phyloP scores from a whole-genome alignment of 495 filamentous ascomycete species.

The Lophiotrema nucula region DNA sequence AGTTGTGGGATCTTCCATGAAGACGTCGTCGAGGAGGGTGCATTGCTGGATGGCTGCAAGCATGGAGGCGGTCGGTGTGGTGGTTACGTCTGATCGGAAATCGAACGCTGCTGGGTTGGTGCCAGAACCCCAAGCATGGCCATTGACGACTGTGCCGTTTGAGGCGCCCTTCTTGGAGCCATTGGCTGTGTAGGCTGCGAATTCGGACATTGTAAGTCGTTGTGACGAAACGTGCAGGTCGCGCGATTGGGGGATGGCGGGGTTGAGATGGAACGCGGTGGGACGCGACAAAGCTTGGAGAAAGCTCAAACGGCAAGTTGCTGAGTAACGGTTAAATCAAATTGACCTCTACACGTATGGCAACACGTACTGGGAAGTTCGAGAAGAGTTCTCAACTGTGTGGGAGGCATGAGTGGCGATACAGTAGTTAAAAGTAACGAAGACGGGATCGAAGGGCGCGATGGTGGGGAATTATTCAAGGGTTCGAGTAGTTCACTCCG shows the following conservation, averaged over 20 bases:
- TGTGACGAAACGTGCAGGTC: neutral
- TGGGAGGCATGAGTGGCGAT: slow-evolving; percentile 24
- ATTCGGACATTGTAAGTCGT: slow-evolving; percentile 22
- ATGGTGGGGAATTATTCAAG: too few relatives aligned
- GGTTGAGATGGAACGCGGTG: neutral
- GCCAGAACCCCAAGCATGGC: slow-evolving; percentile 53
- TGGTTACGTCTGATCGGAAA: slow-evolving; percentile 73
- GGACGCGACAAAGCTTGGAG: neutral
- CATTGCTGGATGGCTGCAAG: slow-evolving; percentile 60
- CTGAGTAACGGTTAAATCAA: slow-evolving; percentile 15
- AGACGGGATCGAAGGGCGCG: too few relatives aligned
- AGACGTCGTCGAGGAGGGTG: slow-evolving; percentile 72
- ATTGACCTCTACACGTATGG: slow-evolving; percentile 17
- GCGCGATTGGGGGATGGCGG: neutral
- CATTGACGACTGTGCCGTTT: neutral
- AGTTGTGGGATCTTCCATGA: slow-evolving; percentile 77
- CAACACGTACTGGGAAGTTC: slow-evolving; percentile 23
- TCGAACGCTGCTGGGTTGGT: slow-evolving; percentile 67
- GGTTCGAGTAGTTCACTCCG: too few relatives aligned
- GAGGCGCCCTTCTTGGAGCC: slow-evolving; percentile 1
- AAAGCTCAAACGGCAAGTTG: neutral
- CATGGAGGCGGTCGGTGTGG: slow-evolving; percentile 81
- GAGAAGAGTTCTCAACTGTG: neutral
- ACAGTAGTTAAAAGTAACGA: too few relatives aligned
- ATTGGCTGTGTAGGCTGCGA: slow-evolving; percentile 22